Conservation (phyloP, 345 rosid genomes). For the Salix udensis region DNA sequence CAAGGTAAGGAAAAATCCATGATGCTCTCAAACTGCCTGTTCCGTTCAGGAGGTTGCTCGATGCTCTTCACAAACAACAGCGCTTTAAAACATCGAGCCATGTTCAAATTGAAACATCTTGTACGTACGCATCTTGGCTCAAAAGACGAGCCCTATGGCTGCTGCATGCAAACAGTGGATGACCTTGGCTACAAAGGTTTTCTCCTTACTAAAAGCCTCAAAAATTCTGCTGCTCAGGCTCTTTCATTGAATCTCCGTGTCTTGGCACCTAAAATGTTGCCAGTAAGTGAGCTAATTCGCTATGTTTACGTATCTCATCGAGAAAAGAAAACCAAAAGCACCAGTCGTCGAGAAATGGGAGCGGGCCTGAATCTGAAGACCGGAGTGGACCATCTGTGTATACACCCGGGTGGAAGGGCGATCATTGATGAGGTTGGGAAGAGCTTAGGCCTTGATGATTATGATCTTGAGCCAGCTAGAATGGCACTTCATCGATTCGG, state of each 20-base stretch:
- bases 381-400: slow-evolving; percentile 26
- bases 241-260: slow-evolving; percentile 49
- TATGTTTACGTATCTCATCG: not conserved
- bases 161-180: slow-evolving; percentile 66
- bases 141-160: slow-evolving; percentile 56
- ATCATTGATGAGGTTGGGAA: slow-evolving; percentile 22
- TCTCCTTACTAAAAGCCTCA: slow-evolving; percentile 42
- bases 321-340: not conserved
- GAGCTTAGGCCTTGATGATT: slow-evolving; percentile 10
- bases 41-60: slow-evolving; percentile 70
- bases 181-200: slow-evolving; percentile 48
- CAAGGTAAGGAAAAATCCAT: slow-evolving; percentile 69
- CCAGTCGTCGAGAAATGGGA: not conserved
- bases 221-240: slow-evolving; percentile 56
- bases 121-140: slow-evolving; percentile 54
- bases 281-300: slow-evolving; percentile 8
- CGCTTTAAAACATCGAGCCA: slow-evolving; percentile 36
- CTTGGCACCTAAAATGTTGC: slow-evolving; percentile 43
- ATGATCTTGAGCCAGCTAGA: slow-evolving; percentile 29
- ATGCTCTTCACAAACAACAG: slow-evolving; percentile 58
- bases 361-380: slow-evolving; percentile 18
- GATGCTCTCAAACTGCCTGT: slow-evolving; percentile 71
- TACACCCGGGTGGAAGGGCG: slow-evolving; percentile 28
- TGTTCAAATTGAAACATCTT: slow-evolving; percentile 43
- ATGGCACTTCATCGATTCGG: slow-evolving; percentile 32